Conservation (phyloP, 352 stramenopile species). For the Phytophthora brassicae region DNA sequence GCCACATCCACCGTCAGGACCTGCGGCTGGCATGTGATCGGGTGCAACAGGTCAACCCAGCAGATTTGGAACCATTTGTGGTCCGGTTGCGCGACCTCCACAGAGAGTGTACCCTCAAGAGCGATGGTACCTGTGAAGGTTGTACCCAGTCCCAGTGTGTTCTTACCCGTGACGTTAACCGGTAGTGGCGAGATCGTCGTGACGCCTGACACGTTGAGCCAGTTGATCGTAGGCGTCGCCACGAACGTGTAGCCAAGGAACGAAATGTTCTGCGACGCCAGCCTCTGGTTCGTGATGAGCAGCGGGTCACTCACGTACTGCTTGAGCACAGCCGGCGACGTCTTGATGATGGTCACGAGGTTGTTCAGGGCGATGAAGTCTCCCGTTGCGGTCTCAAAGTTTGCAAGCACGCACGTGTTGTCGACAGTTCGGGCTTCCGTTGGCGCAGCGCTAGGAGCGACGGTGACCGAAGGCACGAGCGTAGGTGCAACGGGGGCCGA, state of each 20-base stretch:
- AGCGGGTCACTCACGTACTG: conserved; percentile 44
- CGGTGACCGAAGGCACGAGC: neutral
- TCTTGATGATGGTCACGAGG: conserved; percentile 45
- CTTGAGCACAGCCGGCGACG: conserved; percentile 34
- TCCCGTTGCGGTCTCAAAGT: conserved; percentile 45
- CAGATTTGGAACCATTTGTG: conserved; percentile 68
- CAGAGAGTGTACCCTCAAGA: conserved; percentile 35
- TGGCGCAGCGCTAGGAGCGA: neutral
- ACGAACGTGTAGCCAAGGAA: conserved; percentile 52
- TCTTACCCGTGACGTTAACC: conserved; percentile 49
- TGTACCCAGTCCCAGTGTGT: conserved; percentile 41
- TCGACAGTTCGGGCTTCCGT: conserved; percentile 5
- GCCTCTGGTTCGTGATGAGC: conserved; percentile 35
- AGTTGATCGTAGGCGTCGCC: conserved; percentile 50
- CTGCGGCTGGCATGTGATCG: conserved; percentile 40
- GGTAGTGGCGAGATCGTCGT: conserved; percentile 42
- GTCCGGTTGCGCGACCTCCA: conserved; percentile 57
- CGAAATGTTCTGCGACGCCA: conserved; percentile 46
- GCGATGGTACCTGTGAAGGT: conserved; percentile 45
- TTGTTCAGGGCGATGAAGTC: conserved; percentile 56
- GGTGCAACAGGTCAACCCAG: conserved; percentile 58
- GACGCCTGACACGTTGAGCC: conserved; percentile 47
- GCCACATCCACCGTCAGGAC: conserved; percentile 41
- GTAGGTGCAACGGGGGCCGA: neutral
- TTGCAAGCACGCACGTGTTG: conserved; percentile 38